These are phyloP conservation scores for Neurospora intermedia DNA, from an alignment of 495 filamentous ascomycete genomes.

Conservation along the genomic window DNA sequence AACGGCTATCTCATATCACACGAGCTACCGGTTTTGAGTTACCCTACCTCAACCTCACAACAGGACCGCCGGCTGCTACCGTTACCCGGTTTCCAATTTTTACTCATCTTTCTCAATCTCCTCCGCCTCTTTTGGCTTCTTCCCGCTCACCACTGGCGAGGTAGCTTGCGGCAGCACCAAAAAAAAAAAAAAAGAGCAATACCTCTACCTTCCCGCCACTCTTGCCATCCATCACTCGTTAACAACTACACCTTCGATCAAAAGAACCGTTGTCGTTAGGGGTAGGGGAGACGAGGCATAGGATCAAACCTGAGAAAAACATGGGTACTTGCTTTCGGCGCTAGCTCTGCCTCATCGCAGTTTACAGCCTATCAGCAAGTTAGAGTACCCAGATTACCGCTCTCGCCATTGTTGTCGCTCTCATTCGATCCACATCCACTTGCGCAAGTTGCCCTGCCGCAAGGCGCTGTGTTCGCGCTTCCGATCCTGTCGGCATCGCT, in stretches of 20 bases:
- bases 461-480: conserved; percentile 24
- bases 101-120: background rate
- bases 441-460: background rate
- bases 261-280: conserved; percentile 16
- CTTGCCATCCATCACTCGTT: conserved; percentile 6
- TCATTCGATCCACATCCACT: background rate
- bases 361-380: conserved; percentile 17
- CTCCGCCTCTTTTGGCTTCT: background rate
- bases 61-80: background rate
- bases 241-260: conserved; percentile 31
- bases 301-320: conserved; percentile 2
- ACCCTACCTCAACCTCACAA: background rate
- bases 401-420: conserved; percentile 18
- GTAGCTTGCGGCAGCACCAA: background rate
- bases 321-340: conserved; percentile 22
- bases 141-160: background rate
- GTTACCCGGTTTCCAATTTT: background rate
- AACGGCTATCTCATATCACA: background rate
- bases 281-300: conserved; percentile 1
- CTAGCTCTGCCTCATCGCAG: conserved; percentile 24
- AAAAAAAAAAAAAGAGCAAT: background rate
- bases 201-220: background rate
- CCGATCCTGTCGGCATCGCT: conserved; percentile 31
- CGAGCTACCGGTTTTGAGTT: background rate
- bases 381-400: background rate